Conservation (phyloP, 139 green algal species). For the Chlorella vulgaris region DNA sequence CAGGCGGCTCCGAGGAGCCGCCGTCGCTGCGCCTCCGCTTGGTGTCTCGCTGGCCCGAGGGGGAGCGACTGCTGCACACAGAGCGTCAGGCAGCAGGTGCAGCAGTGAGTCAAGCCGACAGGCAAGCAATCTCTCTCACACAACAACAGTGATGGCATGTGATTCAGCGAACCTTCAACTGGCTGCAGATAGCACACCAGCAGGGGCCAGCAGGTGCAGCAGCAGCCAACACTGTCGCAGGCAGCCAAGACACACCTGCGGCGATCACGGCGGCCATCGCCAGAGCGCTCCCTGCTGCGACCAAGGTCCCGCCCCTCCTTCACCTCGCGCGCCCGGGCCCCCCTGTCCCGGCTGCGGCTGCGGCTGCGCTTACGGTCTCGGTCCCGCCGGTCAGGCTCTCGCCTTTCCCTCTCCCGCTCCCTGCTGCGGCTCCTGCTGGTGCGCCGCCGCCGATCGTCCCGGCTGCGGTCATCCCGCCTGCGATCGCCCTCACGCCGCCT, state of each 20-base stretch:
- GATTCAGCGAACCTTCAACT: too few species aligned
- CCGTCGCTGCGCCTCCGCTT: constrained; percentile 6
- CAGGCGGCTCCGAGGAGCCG: neutral
- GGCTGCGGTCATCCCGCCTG: constrained; percentile 1
- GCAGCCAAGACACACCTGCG: too few species aligned
- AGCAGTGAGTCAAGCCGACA: neutral
- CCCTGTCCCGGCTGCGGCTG: constrained; percentile 21
- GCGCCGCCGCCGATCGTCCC: constrained; percentile 1
- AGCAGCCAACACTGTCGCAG: too few species aligned
- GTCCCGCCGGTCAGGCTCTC: neutral
- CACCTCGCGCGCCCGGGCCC: too few species aligned
- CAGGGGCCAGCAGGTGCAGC: too few species aligned
- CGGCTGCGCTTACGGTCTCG: neutral
- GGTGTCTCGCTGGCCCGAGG: neutral
- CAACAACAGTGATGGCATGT: too few species aligned
- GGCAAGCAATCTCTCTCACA: neutral
- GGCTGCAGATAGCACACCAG: too few species aligned
- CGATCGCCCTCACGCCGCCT: neutral
- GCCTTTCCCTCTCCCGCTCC: too few species aligned
- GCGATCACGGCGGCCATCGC: neutral
- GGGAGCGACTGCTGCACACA: constrained; percentile 7
- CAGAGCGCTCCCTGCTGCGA: constrained; percentile 1
- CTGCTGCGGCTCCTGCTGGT: constrained; percentile 23
- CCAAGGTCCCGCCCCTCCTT: neutral
- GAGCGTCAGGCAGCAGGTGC: neutral